A percentile compares a stretch with the other conserved stretches of the same genome.
phyloP scores from a whole-genome alignment of 345 rosid species.

The Citropsis articulata region DNA sequence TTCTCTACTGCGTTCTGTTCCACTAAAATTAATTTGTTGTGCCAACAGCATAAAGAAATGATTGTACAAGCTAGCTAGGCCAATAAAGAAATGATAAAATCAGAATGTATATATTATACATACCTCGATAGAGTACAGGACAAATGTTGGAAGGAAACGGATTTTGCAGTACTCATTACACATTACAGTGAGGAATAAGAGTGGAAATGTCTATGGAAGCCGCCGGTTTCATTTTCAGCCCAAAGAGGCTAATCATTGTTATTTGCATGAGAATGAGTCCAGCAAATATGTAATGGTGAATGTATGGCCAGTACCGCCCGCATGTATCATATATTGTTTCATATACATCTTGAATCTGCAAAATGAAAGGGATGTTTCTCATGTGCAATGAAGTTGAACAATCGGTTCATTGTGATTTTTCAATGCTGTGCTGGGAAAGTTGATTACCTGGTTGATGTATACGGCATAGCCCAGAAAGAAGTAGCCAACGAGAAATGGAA shows the following conservation, averaged over 20 bases:
- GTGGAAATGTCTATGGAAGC: conserved; percentile 78
- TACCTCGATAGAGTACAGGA: conserved; percentile 57
- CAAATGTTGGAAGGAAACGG: conserved; percentile 81
- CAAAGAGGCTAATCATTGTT: conserved; percentile 87
- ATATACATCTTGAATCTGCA: conserved; percentile 79
- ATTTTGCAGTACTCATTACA: conserved; percentile 91
- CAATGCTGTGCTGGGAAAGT: conserved; percentile 5
- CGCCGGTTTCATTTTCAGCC: conserved; percentile 84
- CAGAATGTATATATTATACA: not conserved
- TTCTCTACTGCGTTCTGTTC: conserved; percentile 63
- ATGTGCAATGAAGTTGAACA: not conserved
- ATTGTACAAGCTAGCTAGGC: not conserved
- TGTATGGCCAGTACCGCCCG: conserved; percentile 73
- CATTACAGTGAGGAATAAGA: conserved; percentile 57
- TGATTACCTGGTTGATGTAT: conserved; percentile 69
- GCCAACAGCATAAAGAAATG: not conserved
- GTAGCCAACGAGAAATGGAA: conserved; percentile 78
- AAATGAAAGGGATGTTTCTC: not conserved
- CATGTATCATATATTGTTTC: conserved; percentile 69
- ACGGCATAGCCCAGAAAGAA: conserved; percentile 79
- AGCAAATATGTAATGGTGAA: conserved; percentile 67
- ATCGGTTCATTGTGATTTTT: not conserved
- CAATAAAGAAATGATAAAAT: not conserved
- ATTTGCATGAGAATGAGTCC: conserved; percentile 88
- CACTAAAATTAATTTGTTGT: not conserved